Evolutionary conservation across 208 protist genomes (phyloP).

Genomic region (Crithidia fasciculata): DNA sequence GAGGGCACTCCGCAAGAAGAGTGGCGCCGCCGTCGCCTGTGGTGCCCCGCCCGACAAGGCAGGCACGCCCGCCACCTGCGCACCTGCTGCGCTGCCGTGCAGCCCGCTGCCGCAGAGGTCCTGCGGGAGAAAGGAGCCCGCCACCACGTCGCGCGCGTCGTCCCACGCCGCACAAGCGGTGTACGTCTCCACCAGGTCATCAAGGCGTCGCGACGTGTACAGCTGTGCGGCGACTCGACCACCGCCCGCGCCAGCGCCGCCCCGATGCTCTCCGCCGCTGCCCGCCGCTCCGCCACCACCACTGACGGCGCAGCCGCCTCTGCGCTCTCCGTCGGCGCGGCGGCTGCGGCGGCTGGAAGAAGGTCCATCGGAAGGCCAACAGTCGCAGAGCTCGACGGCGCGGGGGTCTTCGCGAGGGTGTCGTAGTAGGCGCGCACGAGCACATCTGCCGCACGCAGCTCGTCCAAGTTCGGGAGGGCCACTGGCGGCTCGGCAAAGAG

Average conservation of each 20-base stretch:
- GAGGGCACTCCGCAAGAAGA: constrained; percentile 36
- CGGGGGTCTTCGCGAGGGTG: not conserved
- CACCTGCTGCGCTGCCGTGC: not conserved
- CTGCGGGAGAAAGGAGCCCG: constrained; percentile 59
- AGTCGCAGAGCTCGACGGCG: not conserved
- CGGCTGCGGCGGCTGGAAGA: not conserved
- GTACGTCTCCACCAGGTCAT: constrained; percentile 65
- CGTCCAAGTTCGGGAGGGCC: constrained; percentile 22
- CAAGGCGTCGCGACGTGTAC: constrained; percentile 63
- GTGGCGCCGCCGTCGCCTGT: not conserved
- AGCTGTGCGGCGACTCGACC: constrained; percentile 52
- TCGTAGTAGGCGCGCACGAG: constrained; percentile 26
- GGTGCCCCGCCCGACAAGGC: not conserved
- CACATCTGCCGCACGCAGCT: constrained; percentile 27
- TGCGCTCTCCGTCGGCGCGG: not conserved
- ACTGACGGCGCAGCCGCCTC: not conserved
- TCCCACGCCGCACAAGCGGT: constrained; percentile 80
- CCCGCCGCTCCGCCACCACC: constrained; percentile 8
- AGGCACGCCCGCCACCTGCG: not conserved
- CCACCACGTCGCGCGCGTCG: constrained; percentile 63
- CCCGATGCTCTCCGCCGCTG: constrained; percentile 56
- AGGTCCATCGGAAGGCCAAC: not conserved
- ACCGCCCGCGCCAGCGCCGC: constrained; percentile 71
- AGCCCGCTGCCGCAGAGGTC: constrained; percentile 30
- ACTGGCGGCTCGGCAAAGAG: constrained; percentile 35